These are phyloP conservation scores for Colletotrichum sp. DNA, from an alignment of 2,329 filamentous ascomycete genomes.

Conservation along the genomic window DNA sequence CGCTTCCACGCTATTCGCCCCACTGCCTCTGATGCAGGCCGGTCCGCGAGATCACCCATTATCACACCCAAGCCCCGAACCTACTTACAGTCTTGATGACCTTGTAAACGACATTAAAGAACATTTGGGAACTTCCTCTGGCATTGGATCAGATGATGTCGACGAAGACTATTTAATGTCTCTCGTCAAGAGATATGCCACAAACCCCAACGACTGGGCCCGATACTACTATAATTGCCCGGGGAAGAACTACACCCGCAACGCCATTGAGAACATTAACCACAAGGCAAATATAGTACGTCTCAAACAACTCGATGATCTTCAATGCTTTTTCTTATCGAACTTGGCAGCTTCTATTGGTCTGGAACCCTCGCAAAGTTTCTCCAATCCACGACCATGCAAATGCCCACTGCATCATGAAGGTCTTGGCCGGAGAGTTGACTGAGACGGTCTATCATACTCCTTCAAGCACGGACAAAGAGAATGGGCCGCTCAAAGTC, in stretches of 20 bases:
- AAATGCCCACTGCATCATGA: not conserved
- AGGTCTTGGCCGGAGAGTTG: not conserved
- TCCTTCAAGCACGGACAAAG: not conserved
- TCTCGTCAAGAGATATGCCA: not conserved
- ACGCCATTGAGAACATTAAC: not conserved
- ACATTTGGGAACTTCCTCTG: not conserved
- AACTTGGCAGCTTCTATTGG: not conserved
- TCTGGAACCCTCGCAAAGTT: not conserved
- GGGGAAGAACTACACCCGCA: not conserved
- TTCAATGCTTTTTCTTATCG: not conserved
- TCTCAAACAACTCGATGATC: accelerated
- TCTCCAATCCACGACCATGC: not conserved
- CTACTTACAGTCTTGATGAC: not conserved
- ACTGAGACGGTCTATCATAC: not conserved
- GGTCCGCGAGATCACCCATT: not conserved
- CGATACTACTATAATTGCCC: not conserved
- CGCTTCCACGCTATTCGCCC: not conserved
- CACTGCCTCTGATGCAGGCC: not conserved
- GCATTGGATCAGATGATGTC: not conserved
- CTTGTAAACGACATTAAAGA: not conserved
- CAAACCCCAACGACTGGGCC: not conserved
- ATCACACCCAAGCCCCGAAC: not conserved
- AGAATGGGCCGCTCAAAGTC: not conserved
- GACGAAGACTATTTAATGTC: not conserved
- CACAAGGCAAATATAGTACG: not conserved